Evolutionary conservation across 2,329 filamentous ascomycete species (phyloP), one percentile per base, ranked within the genome.

Genomic region (Stenocarpella maydis): DNA sequence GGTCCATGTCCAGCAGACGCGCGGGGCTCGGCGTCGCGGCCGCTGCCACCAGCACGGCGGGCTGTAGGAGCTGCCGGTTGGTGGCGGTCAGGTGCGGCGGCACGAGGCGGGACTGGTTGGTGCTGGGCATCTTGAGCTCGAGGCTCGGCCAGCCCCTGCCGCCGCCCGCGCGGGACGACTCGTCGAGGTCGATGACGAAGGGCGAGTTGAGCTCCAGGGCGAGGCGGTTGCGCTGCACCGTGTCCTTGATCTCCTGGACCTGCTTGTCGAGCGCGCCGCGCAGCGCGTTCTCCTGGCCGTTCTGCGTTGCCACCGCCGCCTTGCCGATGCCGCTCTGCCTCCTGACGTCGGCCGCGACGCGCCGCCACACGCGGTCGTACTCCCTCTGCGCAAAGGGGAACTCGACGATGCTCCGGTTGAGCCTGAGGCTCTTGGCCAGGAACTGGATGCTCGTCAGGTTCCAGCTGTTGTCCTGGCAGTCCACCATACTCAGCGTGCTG

Each of bases 381-480:
- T 80, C 77, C 6, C 71, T 71, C 8, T 50, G 26, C 4, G 74
- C 63, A 14, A 80, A 73, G 0, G 83, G 82, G 60, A 84, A 85
- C 49, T 82, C 79, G 45, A 82, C 75, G n/a, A 86, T 80, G 14
- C 79, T 80, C 8, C 72, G 75, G 73, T 84, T 86, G 39, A 78
- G 74, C 66, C 80, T 78, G 34, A 86, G 75, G 63, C 81, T 81
- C 71, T 80, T 81, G 24, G 83, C 80, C 31, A 87, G 75, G 74
- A 84, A 84, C 39, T 81, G 79, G 65, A 85, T 79, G 71, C 84
- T 84, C 26, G 85, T 85, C 43, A 86, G 77, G 71, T 85, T 87
- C 73, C 88, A 85, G 65, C 83, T 83, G 71, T 88, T 88, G 72
- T 84, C 82, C 49, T 85, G 83, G 72, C 85, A 86, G 74, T 89